Percentiles rank a stretch among this genome's conserved stretches.
Conservation (phyloP, 805 yeast species). For the Candida boleticola region DNA sequence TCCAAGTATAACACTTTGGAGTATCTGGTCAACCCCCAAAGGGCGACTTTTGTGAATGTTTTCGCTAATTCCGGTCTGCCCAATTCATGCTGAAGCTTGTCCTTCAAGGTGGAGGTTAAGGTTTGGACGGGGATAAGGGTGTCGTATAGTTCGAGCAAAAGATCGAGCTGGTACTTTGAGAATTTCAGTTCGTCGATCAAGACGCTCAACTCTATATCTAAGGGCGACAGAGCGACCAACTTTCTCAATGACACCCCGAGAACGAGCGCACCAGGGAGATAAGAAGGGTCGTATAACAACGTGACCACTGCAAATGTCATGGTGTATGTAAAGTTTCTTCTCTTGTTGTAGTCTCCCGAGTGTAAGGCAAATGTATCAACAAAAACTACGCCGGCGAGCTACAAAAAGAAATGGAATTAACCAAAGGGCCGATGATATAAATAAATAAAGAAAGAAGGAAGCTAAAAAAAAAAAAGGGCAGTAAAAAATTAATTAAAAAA, state of each 20-base stretch:
- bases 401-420: too few species aligned
- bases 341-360: too few species aligned
- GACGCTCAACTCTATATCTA: constrained; percentile 23
- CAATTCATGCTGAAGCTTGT: constrained; percentile 32
- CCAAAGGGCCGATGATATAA: background rate
- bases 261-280: constrained; percentile 58
- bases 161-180: constrained; percentile 21
- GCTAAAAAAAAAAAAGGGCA: background rate
- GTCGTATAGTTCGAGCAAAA: constrained; percentile 26
- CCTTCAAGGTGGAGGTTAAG: constrained; percentile 20
- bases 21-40: constrained; percentile 49
- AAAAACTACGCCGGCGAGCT: too few species aligned
- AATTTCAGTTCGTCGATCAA: constrained; percentile 31
- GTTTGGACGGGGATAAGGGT: constrained; percentile 27
- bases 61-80: constrained; percentile 52
- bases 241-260: constrained; percentile 37
- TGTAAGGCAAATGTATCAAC: too few species aligned
- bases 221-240: constrained; percentile 10
- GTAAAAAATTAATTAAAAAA: too few species aligned
- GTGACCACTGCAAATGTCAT: constrained; percentile 44
- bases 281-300: constrained; percentile 47
- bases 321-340: too few species aligned
- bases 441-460: background rate
- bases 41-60: constrained; percentile 54
- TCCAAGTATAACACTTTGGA: constrained; percentile 60